Conservation (phyloP, 2,329 filamentous ascomycete species). For the Coleophoma eucalyptorum region DNA sequence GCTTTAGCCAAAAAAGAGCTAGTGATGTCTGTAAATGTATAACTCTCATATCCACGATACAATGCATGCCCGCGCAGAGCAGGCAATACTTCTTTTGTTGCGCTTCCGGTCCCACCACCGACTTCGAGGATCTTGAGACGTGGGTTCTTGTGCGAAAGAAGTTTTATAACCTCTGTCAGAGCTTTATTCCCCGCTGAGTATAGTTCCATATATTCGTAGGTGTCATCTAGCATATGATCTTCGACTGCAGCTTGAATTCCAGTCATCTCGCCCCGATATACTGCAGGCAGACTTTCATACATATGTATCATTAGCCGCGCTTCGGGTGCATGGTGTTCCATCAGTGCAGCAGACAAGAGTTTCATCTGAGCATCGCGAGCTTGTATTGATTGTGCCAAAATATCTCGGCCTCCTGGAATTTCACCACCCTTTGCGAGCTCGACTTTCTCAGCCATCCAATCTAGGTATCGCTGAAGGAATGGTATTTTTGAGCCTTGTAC, state of each 20-base stretch:
- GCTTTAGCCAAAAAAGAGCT: slow-evolving; percentile 31
- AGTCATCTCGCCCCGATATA: not conserved
- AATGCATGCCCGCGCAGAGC: not conserved
- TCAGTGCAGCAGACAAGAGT: not conserved
- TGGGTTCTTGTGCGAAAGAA: slow-evolving; percentile 2
- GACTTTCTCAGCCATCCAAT: not conserved
- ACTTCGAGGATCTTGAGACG: slow-evolving; percentile 5
- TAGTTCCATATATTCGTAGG: not conserved
- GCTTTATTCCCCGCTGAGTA: not conserved
- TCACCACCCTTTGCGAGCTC: not conserved
- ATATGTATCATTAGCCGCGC: not conserved
- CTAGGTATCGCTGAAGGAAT: not conserved
- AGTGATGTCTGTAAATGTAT: slow-evolving; percentile 15
- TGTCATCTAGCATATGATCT: not conserved
- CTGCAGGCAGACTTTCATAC: not conserved
- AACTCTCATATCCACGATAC: not conserved
- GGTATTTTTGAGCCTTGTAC: not conserved
- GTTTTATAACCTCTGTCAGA: not conserved
- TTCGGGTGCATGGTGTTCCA: not conserved
- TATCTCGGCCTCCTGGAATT: not conserved
- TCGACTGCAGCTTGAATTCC: not conserved
- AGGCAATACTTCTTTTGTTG: not conserved
- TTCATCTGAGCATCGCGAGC: not conserved
- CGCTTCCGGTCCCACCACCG: slow-evolving; percentile 6
- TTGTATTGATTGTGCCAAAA: not conserved